Evolutionary conservation across 805 yeast genomes (phyloP).

Genomic region (Ogataea salicorniae): DNA sequence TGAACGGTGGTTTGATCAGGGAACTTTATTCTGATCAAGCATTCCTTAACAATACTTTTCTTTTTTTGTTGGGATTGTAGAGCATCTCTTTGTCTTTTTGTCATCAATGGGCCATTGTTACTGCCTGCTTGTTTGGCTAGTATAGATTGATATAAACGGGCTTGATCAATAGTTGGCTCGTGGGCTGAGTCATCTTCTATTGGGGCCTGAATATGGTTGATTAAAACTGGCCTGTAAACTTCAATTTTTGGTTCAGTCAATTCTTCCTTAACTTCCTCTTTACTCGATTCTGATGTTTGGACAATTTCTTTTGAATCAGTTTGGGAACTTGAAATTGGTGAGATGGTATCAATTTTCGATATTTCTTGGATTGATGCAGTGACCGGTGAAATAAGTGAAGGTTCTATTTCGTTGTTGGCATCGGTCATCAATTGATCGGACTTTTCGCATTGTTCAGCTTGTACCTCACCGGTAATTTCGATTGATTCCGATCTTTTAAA

Average conservation of each 20-base stretch:
- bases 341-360: too few species aligned
- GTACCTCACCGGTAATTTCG: neutral
- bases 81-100: conserved; percentile 29
- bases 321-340: too few species aligned
- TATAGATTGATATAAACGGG: conserved; percentile 46
- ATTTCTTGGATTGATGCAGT: too few species aligned
- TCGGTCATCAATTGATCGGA: neutral
- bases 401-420: too few species aligned
- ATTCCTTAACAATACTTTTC: conserved; percentile 23
- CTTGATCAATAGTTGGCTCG: conserved; percentile 48
- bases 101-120: conserved; percentile 26
- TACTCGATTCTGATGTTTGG: too few species aligned
- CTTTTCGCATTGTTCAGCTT: neutral
- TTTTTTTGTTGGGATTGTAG: conserved; percentile 20
- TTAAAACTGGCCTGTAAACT: conserved; percentile 13
- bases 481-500: conserved; percentile 10
- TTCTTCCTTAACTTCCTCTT: neutral
- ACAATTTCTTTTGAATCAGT: too few species aligned
- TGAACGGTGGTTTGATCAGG: conserved; percentile 54
- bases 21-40: conserved; percentile 47
- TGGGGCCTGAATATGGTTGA: conserved; percentile 4
- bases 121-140: conserved; percentile 38
- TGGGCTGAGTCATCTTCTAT: conserved; percentile 33
- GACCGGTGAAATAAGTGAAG: too few species aligned
- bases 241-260: conserved; percentile 7